Conservation (phyloP, 805 yeast species). For the Saccharomycopsis sp. region DNA sequence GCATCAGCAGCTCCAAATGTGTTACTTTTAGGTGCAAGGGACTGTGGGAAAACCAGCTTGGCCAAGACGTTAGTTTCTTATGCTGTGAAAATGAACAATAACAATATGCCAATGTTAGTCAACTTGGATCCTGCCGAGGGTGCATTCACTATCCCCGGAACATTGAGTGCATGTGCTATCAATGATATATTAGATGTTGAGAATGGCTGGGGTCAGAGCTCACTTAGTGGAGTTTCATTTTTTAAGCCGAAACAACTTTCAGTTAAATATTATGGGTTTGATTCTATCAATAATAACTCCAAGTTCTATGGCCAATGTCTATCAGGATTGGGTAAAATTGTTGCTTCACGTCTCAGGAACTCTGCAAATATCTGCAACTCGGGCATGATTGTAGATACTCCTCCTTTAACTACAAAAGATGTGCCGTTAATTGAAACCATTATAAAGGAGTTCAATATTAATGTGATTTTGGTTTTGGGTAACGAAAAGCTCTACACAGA, state of each 20-base stretch:
- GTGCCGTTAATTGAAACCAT: conserved; percentile 47
- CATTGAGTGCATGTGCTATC: conserved; percentile 75
- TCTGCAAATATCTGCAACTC: conserved; percentile 32
- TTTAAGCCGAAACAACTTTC: conserved; percentile 86
- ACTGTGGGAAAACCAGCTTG: conserved; percentile 74
- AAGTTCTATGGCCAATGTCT: conserved; percentile 25
- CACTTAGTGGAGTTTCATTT: conserved; percentile 67
- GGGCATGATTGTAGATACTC: conserved; percentile 72
- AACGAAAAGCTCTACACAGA: conserved; percentile 65
- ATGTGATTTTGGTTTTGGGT: conserved; percentile 63
- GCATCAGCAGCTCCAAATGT: conserved; percentile 41
- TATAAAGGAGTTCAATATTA: conserved; percentile 51
- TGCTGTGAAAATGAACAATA: conserved; percentile 59
- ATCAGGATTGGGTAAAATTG: conserved; percentile 29
- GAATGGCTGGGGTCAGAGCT: conserved; percentile 69
- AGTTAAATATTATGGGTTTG: conserved; percentile 76
- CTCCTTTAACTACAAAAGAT: conserved; percentile 50
- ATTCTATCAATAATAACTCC: conserved; percentile 47
- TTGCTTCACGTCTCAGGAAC: conserved; percentile 40
- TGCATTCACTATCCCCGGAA: conserved; percentile 73
- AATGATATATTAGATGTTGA: conserved; percentile 78
- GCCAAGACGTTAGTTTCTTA: conserved; percentile 66
- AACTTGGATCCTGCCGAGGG: conserved; percentile 74
- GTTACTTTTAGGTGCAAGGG: conserved; percentile 64
- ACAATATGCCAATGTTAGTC: conserved; percentile 59